Conservation (phyloP, 169 alveolate species). For the Theileria equi region DNA sequence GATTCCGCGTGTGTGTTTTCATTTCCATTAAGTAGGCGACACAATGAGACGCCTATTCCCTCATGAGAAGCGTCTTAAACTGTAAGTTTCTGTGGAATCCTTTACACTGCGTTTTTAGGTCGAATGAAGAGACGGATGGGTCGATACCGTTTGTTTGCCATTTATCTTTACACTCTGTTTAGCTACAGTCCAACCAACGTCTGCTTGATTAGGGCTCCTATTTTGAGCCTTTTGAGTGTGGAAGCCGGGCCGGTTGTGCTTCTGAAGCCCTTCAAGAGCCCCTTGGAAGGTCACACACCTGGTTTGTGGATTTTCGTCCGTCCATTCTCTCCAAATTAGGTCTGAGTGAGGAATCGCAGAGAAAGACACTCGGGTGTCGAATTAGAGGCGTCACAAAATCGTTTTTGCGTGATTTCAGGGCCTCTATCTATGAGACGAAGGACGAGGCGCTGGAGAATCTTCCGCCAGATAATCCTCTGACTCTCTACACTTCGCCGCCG, state of each 20-base stretch:
- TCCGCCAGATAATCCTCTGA: constrained; percentile 64
- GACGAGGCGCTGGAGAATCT: constrained; percentile 19
- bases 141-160: background rate
- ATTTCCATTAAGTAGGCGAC: background rate
- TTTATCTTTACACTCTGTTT: background rate
- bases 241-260: constrained; percentile 73
- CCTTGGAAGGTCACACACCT: constrained; percentile 74
- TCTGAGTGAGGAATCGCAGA: constrained; percentile 70
- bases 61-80: constrained; percentile 19
- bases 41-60: constrained; percentile 14
- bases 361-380: constrained; percentile 75
- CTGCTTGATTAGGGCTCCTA: constrained; percentile 74
- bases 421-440: constrained; percentile 29
- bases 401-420: constrained; percentile 28
- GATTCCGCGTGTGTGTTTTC: too few species aligned
- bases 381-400: constrained; percentile 51
- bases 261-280: constrained; percentile 77
- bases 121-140: background rate
- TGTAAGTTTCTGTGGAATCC: background rate
- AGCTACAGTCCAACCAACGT: constrained; percentile 33
- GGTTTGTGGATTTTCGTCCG: constrained; percentile 31
- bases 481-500: constrained; percentile 71
- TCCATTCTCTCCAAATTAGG: constrained; percentile 35
- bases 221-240: constrained; percentile 69
- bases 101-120: background rate